Evolutionary conservation across 2,329 filamentous ascomycete genomes (phyloP), one percentile per base, ranked within the genome.

Genomic region (Colletotrichum karsti): DNA sequence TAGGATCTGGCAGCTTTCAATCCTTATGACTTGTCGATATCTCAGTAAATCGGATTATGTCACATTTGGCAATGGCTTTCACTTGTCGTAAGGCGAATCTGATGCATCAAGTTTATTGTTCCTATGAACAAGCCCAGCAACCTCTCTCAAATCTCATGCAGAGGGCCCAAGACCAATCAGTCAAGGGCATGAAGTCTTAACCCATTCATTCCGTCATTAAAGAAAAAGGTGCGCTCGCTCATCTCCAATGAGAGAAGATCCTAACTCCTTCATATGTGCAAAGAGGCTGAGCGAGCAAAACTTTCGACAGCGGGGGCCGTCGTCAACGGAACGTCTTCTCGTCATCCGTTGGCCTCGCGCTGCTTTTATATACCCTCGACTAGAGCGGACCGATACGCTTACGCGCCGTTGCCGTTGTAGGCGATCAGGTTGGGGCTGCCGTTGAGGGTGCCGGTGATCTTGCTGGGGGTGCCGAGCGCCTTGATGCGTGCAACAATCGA

Each of bases 361-460:
- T 28, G 24, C 26, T 12, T n/a, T 41, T 37, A 5, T 15, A 35
- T 35, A 22, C 7, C 48, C 13, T 56, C 12, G 33, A 37, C 41
- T 5, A 9, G 10, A 9, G 26, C n/a, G 18, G 7, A 1, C 3
- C n/a, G 9, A 39, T 4, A 8, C 22, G 56, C 62, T 67, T 69
- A 69, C 9, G 50, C 66, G 48, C 41, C 48, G 30, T 55, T 46
- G 3, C 83, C 84, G 70, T 88, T 87, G 77, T 83, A 87, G 35
- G 79, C 82, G 65, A 87, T 74, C 69, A 81, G 70, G 75, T 87
- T 87, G 41, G 78, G 76, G 37, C 78, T 83, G 53, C 80, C 76
- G 24, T 60, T 67, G 1, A 80, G 71, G 67, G 67, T 66, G 48
- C 76, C 75, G 5, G 73, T 74, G 64, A 84, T 77, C 65, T 76